Conservation (phyloP, 768 basidiomycete genomes). For the Kwoniella mangroviensis region DNA sequence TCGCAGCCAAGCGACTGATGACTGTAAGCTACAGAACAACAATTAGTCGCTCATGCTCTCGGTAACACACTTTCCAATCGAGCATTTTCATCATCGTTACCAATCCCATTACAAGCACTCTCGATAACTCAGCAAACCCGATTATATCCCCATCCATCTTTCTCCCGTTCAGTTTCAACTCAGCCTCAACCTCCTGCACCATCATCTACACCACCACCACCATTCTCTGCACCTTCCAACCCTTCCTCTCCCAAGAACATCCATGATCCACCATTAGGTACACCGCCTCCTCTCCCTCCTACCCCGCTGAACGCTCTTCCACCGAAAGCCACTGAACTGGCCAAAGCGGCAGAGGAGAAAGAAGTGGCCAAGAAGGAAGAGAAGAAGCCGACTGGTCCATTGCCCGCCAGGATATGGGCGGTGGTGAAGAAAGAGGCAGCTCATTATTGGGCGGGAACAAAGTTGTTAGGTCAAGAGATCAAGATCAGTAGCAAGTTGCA, state of each 20-base stretch:
- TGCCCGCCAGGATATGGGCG: conserved; percentile 73
- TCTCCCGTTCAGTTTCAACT: conserved; percentile 26
- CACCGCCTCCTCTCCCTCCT: conserved; percentile 40
- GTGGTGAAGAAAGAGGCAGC: conserved; percentile 92
- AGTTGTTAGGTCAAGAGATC: conserved; percentile 91
- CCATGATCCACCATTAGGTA: conserved; percentile 36
- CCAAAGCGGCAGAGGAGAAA: conserved; percentile 31
- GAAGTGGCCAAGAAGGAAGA: conserved; percentile 43
- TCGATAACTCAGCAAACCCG: conserved; percentile 14
- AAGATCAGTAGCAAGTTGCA: conserved; percentile 84
- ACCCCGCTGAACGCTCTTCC: conserved; percentile 26
- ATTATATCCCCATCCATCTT: conserved; percentile 4
- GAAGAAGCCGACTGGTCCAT: conserved; percentile 31
- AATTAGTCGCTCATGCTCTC: conserved; percentile 17
- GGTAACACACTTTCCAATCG: conserved; percentile 14
- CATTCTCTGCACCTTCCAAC: conserved; percentile 17
- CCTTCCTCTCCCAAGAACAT: conserved; percentile 13
- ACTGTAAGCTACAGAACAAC: conserved; percentile 12
- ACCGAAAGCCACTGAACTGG: conserved; percentile 32
- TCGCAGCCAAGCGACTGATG: background rate
- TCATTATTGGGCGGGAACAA: conserved; percentile 97
- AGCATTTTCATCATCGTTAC: conserved; percentile 25
- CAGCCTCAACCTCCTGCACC: conserved; percentile 22
- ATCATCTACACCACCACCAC: conserved; percentile 20
- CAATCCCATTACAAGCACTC: conserved; percentile 23